These are phyloP conservation scores for Paxillus rubicundulus DNA, from an alignment of 768 basidiomycete genomes.

Conservation along the genomic window DNA sequence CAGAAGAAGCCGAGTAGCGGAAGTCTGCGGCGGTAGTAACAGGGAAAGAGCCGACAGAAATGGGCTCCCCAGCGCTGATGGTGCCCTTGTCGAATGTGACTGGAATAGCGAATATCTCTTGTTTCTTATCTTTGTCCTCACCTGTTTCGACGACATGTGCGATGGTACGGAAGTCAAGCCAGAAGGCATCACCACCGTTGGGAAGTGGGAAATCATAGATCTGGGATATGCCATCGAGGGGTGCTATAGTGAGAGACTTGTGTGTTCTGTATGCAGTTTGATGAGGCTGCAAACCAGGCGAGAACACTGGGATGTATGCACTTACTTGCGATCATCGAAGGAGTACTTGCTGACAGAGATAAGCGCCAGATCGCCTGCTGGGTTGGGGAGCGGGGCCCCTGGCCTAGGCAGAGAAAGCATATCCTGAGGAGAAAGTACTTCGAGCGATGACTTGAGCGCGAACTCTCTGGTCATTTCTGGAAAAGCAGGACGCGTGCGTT, in stretches of 20 bases:
- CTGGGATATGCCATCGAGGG: conserved; percentile 49
- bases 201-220: conserved; percentile 58
- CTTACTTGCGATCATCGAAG: conserved; percentile 71
- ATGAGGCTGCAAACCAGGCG: neutral
- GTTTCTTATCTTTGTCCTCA: conserved; percentile 45
- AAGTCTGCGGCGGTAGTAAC: conserved; percentile 70
- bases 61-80: conserved; percentile 37
- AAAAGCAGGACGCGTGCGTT: conserved; percentile 11
- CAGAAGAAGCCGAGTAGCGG: conserved; percentile 53
- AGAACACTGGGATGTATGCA: conserved; percentile 4
- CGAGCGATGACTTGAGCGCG: conserved; percentile 53
- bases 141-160: conserved; percentile 59
- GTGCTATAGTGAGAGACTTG: conserved; percentile 62
- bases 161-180: conserved; percentile 71
- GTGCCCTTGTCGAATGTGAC: conserved; percentile 42
- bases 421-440: conserved; percentile 69
- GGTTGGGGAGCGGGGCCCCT: conserved; percentile 62
- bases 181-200: conserved; percentile 74
- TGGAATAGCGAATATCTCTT: conserved; percentile 60
- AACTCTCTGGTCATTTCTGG: conserved; percentile 42
- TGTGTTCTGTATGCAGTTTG: conserved; percentile 49
- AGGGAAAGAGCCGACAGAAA: conserved; percentile 62
- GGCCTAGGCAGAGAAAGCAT: conserved; percentile 70
- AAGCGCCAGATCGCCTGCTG: conserved; percentile 64
- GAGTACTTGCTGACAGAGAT: conserved; percentile 68